Percentiles rank a stretch among this genome's conserved stretches.
Evolutionary conservation across 306 rosid species (phyloP).

Genomic region (Geum urbanum): DNA sequence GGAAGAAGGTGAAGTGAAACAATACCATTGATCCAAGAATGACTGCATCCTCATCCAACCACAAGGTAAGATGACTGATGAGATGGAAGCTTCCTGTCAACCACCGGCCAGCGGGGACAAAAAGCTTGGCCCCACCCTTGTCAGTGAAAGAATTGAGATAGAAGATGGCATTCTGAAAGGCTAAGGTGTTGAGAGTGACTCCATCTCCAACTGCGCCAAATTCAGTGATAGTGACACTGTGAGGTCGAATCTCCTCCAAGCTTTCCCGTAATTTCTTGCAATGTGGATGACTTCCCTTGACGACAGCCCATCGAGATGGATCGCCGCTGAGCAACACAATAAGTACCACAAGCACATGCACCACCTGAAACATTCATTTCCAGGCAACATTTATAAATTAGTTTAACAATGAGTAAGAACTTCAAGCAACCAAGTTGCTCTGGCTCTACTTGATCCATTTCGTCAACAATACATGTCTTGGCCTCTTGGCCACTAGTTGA

Average conservation of each 20-base stretch:
- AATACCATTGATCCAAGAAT: slow-evolving; percentile 76
- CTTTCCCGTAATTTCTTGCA: slow-evolving; percentile 40
- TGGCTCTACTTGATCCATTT: neutral
- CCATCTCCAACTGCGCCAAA: slow-evolving; percentile 87
- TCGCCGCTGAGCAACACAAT: slow-evolving; percentile 49
- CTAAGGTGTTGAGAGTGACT: slow-evolving; percentile 71
- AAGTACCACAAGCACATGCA: slow-evolving; percentile 59
- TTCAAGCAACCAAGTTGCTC: neutral
- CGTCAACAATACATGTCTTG: no score
- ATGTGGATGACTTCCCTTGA: slow-evolving; percentile 45
- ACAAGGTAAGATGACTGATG: slow-evolving; percentile 77
- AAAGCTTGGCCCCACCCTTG: slow-evolving; percentile 83
- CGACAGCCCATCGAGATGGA: slow-evolving; percentile 58
- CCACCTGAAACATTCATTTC: slow-evolving; percentile 39
- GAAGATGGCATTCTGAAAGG: slow-evolving; percentile 80
- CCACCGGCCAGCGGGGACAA: slow-evolving; percentile 77
- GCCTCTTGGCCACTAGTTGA: neutral
- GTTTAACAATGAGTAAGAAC: neutral
- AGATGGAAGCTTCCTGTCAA: slow-evolving; percentile 85
- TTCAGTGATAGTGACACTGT: slow-evolving; percentile 72
- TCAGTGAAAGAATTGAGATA: slow-evolving; percentile 69
- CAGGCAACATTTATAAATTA: neutral
- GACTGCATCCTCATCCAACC: slow-evolving; percentile 59
- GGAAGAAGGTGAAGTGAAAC: slow-evolving; percentile 12
- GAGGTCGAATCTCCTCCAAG: slow-evolving; percentile 54